Conservation (phyloP, 2,329 filamentous ascomycete species). For the Aureobasidium uvarum region DNA sequence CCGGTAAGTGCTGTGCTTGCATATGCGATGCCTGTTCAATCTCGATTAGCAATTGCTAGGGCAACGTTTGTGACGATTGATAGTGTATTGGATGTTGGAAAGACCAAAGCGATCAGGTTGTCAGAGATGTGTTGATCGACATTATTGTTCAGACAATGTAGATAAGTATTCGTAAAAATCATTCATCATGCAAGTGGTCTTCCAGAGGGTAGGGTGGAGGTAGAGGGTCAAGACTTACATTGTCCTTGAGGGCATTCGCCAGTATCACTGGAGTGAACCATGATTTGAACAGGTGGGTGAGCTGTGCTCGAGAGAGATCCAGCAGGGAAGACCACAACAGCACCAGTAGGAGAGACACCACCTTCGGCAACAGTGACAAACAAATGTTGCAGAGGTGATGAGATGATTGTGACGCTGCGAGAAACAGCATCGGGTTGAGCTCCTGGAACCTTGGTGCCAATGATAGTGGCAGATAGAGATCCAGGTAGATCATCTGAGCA, state of each 20-base stretch:
- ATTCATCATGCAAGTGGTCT: constrained; percentile 70
- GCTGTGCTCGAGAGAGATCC: constrained; percentile 45
- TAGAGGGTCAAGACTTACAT: constrained; percentile 64
- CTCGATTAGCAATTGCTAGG: constrained; percentile 40
- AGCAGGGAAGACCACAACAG: constrained; percentile 65
- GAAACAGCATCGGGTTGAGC: constrained; percentile 25
- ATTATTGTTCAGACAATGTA: constrained; percentile 99
- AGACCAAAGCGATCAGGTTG: constrained; percentile 67
- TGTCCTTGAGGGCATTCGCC: constrained; percentile 86
- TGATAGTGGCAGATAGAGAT: not conserved
- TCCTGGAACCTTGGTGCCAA: not conserved
- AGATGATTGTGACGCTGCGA: constrained; percentile 62
- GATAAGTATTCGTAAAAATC: constrained; percentile 89
- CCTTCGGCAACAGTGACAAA: constrained; percentile 74
- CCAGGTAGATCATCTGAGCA: constrained; percentile 33
- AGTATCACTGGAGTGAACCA: constrained; percentile 83
- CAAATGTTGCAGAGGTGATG: constrained; percentile 61
- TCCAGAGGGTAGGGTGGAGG: constrained; percentile 28
- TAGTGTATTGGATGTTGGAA: constrained; percentile 28
- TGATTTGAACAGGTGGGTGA: constrained; percentile 55
- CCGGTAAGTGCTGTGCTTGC: constrained; percentile 48
- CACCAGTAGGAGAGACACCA: constrained; percentile 70
- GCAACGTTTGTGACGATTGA: constrained; percentile 31
- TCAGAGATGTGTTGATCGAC: constrained; percentile 71
- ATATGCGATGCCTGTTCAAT: constrained; percentile 57